phyloP scores from a whole-genome alignment of 345 rosid genomes.

The Hibiscus syriacus region DNA sequence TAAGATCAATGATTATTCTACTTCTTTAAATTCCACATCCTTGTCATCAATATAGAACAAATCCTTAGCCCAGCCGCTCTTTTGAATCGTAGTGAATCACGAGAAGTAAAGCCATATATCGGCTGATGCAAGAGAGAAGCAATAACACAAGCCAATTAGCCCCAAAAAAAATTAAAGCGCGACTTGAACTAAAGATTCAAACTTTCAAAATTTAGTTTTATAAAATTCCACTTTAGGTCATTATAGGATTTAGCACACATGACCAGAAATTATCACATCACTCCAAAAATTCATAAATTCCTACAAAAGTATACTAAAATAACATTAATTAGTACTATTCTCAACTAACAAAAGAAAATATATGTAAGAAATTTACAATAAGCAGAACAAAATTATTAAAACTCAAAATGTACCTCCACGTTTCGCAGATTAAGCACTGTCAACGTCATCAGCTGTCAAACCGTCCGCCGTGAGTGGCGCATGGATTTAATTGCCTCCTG shows the following conservation, averaged over 20 bases:
- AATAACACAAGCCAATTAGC: conserved; percentile 6
- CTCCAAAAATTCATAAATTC: not conserved
- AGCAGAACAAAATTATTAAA: not conserved
- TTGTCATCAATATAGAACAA: conserved; percentile 69
- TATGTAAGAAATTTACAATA: not conserved
- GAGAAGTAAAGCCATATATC: conserved; percentile 54
- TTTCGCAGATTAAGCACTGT: conserved; percentile 68
- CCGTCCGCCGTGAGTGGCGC: conserved; percentile 75
- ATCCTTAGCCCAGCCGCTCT: conserved; percentile 68
- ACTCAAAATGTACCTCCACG: conserved; percentile 45
- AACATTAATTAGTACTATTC: not conserved
- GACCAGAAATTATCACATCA: not conserved
- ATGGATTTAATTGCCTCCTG: conserved; percentile 91
- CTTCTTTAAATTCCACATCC: conserved; percentile 68
- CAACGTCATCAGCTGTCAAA: conserved; percentile 64
- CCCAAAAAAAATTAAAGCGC: not conserved
- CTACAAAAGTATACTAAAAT: not conserved
- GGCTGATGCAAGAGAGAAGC: conserved; percentile 31
- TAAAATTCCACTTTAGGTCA: not conserved
- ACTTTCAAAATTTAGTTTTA: not conserved
- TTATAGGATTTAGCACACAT: not conserved
- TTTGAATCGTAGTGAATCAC: conserved; percentile 50
- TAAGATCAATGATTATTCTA: conserved; percentile 15
- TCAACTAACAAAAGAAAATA: not conserved
- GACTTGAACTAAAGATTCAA: not conserved